Evolutionary conservation across 179 eudicot genomes (phyloP), one percentile per base, ranked within the genome.

Genomic region (Actinidia chinensis): DNA sequence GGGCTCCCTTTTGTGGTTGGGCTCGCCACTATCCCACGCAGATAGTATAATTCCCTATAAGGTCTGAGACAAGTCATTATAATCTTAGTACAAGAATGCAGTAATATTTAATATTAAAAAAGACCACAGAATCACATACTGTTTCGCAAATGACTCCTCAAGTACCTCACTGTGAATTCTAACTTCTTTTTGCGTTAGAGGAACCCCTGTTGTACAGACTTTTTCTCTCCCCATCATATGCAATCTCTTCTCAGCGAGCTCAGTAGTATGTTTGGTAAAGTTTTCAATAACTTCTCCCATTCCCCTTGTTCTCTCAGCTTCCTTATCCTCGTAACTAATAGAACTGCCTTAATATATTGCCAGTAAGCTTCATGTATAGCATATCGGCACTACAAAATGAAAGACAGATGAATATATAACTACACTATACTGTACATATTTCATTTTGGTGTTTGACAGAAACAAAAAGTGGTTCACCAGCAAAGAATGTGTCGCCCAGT

Each of bases 341-440:
- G 89, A 89, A 79, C 99, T 96, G 87, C 84, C 87, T 46, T 18
- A 2, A 42, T 58, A 73, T 63, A 61, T 28, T 18, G 68, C 22
- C 17, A 70, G 69, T 58, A 78, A 77, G 18, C 23, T 74, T 58
- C 65, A 25, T 68, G 58, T 28, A 25, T 13, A 64, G 74, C 44
- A 17, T 33, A 22, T 56, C 28, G 60, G 40, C 14, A 8, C 22
- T n/a, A 72, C 72, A 43, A 68, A 17, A 42, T 4, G 33, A 65
- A 68, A 56, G 4, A 69, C 22, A 43, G 10, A 71, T 7, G 14
- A 46, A n/a, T 20, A 40, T 56, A 43, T 23, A 67, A 33, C 92
- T 90, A 96, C 99, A 81, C 84, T 89, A 83, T 96, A 94, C 70
- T 94, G 98, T 73, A 80, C 94, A 96, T 8, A 83, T 88, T 40